Percentiles rank a stretch among this genome's conserved stretches.
These are phyloP conservation scores for Kwoniella botswanensis DNA, from an alignment of 768 basidiomycete species.

Conservation along the genomic window DNA sequence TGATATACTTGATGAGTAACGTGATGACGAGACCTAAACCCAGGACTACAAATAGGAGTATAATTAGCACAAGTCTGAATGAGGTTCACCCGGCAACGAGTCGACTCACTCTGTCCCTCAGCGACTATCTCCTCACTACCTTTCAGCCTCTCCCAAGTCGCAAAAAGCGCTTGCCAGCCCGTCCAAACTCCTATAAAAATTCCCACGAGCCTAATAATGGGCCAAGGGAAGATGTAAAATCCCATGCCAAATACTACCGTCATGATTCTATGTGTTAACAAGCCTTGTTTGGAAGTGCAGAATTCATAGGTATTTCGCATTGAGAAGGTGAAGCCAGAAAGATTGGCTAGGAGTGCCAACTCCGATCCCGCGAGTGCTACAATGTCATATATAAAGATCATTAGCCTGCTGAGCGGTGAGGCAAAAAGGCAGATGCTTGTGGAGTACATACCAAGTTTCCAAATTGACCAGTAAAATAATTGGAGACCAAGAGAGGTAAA, in stretches of 20 bases:
- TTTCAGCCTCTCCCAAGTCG: conserved; percentile 65
- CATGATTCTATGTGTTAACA: conserved; percentile 62
- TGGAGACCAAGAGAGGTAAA: conserved; percentile 78
- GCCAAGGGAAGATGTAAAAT: conserved; percentile 64
- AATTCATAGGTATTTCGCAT: conserved; percentile 62
- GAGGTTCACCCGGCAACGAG: background rate
- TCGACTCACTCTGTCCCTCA: conserved; percentile 50
- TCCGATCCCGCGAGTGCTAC: conserved; percentile 73
- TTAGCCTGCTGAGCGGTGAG: background rate
- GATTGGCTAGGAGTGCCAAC: conserved; percentile 70
- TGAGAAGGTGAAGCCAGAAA: conserved; percentile 71
- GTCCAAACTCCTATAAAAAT: conserved; percentile 66
- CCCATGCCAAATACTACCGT: conserved; percentile 62
- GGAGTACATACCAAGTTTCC: conserved; percentile 70
- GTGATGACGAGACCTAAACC: conserved; percentile 71
- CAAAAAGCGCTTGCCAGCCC: conserved; percentile 63
- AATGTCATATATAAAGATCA: conserved; percentile 22
- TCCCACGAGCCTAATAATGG: conserved; percentile 61
- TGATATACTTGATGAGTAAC: conserved; percentile 74
- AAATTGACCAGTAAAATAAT: conserved; percentile 89
- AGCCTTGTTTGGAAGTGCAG: conserved; percentile 63
- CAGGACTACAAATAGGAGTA: conserved; percentile 61
- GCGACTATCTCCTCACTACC: conserved; percentile 44
- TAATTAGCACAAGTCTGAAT: no score
- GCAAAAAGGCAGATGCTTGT: background rate